These are phyloP conservation scores for Tieghemiomyces parasiticus DNA, from an alignment of 192 early-diverging fungal species.

Conservation along the genomic window DNA sequence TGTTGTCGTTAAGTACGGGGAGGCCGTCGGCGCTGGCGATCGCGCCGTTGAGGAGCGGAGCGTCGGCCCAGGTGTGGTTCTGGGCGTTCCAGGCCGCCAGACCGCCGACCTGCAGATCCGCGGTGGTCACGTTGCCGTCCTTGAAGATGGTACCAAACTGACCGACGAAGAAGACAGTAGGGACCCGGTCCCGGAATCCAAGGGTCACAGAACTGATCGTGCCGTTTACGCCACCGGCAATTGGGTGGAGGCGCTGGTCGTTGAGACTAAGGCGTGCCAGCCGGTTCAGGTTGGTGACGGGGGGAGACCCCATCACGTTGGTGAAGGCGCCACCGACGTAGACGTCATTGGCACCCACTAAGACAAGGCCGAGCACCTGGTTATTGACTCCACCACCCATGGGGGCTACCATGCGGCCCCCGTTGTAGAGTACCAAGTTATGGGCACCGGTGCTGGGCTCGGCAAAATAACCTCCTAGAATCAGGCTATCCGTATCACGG, in stretches of 20 bases:
- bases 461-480: conserved; percentile 46
- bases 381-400: conserved; percentile 14
- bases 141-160: conserved; percentile 10
- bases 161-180: conserved; percentile 12
- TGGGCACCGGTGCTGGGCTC: conserved; percentile 18
- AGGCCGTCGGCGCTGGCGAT: background rate
- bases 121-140: background rate
- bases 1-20: background rate
- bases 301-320: background rate
- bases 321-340: conserved; percentile 15
- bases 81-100: background rate
- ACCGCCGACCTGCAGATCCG: background rate
- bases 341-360: conserved; percentile 3
- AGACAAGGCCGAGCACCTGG: conserved; percentile 6
- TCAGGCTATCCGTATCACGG: conserved; percentile 23
- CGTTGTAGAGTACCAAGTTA: conserved; percentile 44
- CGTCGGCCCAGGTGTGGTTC: background rate
- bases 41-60: conserved; percentile 2
- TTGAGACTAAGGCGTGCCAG: background rate
- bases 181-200: background rate
- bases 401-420: conserved; percentile 12
- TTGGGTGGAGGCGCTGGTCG: background rate
- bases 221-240: background rate
- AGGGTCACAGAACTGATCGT: background rate
- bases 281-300: background rate